These are phyloP conservation scores for Lichtheimia corymbifera DNA, from an alignment of 371 early-diverging fungal genomes.

Conservation along the genomic window DNA sequence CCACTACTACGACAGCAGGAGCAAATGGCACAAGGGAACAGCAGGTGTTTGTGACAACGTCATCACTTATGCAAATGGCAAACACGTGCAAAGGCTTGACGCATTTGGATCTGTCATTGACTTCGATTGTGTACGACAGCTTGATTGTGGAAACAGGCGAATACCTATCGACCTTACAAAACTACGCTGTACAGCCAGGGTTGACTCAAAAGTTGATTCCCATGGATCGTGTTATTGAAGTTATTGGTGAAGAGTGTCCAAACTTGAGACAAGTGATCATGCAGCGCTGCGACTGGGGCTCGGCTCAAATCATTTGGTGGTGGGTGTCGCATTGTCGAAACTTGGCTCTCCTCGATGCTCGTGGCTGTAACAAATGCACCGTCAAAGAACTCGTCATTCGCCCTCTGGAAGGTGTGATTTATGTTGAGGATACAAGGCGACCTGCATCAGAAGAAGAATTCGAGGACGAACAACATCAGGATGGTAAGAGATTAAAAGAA, in stretches of 20 bases:
- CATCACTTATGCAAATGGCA: conserved; percentile 57
- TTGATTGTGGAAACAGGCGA: conserved; percentile 60
- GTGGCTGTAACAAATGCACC: conserved; percentile 45
- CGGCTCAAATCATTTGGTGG: conserved; percentile 47
- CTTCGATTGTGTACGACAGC: conserved; percentile 48
- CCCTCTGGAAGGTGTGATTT: neutral
- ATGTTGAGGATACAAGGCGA: neutral
- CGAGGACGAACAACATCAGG: neutral
- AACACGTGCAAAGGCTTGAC: conserved; percentile 49
- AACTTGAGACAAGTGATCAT: conserved; percentile 47
- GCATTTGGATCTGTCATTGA: conserved; percentile 53
- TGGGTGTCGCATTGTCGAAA: conserved; percentile 42
- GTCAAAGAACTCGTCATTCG: conserved; percentile 26
- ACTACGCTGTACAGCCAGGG: conserved; percentile 53
- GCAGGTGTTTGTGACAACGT: conserved; percentile 48
- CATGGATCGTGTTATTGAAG: conserved; percentile 41
- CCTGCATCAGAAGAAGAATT: conserved; percentile 11
- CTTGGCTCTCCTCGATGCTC: conserved; percentile 46
- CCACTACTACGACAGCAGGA: too few species aligned
- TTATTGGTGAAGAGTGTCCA: conserved; percentile 49
- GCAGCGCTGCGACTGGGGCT: conserved; percentile 63
- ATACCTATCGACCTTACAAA: conserved; percentile 57
- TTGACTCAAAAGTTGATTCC: conserved; percentile 54
- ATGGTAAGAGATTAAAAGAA: neutral
- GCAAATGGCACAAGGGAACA: conserved; percentile 20